Evolutionary conservation across 495 filamentous ascomycete genomes (phyloP), one percentile per base, ranked within the genome.

Genomic region (Lepidopterella palustris): DNA sequence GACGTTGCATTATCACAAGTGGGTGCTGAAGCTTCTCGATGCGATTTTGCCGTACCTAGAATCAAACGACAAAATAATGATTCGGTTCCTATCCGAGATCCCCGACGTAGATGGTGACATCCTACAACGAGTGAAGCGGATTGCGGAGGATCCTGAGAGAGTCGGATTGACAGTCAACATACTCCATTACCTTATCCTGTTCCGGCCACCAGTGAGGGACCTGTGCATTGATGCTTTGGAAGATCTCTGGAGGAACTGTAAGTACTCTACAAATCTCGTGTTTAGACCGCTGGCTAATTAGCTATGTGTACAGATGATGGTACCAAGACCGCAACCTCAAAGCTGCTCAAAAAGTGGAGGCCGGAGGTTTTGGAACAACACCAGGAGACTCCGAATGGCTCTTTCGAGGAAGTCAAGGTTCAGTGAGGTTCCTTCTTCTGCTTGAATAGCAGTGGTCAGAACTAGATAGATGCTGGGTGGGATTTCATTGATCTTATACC

Each of bases 1-100:
- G 42, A 61, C 59, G 10, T 67, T 81, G 28, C 79, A 92, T 64
- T 97, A 96, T 70, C 85, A 89, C 55, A 83, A 80, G 66, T 96
- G 89, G 84, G 82, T 84, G 11, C 73, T 90, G 55, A 85, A 84
- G 59, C 77, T 96, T 21, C 75, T 99, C 20, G 91, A 97, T 70
- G 86, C 85, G n/a, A 86, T 97, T 59, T 68, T 92, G 21, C 86
- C 87, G 6, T 97, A 93, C 71, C 76, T 97, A 10, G 92, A 96
- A 62, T 78, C 83, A 25, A 85, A 87, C 53, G 95, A 98, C 71
- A 93, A 92, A 69, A 79, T 91, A 28, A 75, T 97, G 25, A 92
- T 93, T 42, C 82, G 90, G 31, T 95, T 97, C 71, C 77, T 99
- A 10, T 89, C 89, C 29, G 95, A 99, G 71, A 84, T 97, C 49